These are phyloP conservation scores for Neonothopanus nambi DNA, from an alignment of 1,284 basidiomycete genomes.

Conservation along the genomic window DNA sequence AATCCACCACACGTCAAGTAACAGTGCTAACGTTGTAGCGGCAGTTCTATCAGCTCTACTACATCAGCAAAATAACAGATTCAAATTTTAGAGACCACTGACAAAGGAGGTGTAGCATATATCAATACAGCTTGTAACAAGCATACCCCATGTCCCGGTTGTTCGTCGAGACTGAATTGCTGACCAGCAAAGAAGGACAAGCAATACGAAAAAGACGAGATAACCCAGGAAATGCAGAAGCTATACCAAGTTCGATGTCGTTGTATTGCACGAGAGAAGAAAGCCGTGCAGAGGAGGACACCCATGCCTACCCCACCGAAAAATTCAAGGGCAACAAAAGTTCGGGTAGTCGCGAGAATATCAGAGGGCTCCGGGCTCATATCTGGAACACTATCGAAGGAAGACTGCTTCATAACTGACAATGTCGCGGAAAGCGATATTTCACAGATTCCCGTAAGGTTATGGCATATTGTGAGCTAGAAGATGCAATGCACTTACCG, in stretches of 20 bases:
- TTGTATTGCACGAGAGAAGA: neutral
- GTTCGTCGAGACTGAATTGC: neutral
- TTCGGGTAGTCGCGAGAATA: neutral
- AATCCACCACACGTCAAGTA: slow-evolving; percentile 2
- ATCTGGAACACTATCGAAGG: no score
- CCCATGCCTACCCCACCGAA: slow-evolving; percentile 3
- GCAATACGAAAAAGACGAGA: slow-evolving; percentile 5
- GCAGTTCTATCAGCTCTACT: neutral
- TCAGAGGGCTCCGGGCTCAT: no score
- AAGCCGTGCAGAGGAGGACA: neutral
- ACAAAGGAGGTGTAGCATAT: slow-evolving; percentile 11
- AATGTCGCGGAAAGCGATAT: no score
- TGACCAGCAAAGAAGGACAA: slow-evolving; percentile 7
- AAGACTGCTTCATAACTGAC: no score
- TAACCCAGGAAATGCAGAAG: slow-evolving; percentile 11
- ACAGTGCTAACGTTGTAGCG: slow-evolving; percentile 1
- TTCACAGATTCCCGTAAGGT: no score
- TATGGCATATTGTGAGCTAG: no score
- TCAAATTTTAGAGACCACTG: neutral
- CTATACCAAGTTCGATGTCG: slow-evolving; percentile 8
- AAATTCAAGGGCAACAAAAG: slow-evolving; percentile 3
- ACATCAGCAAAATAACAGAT: neutral
- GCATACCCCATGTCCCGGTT: slow-evolving; percentile 6
- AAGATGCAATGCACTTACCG: no score
- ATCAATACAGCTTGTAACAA: slow-evolving; percentile 7